A percentile compares a stretch with the other conserved stretches of the same genome.
phyloP scores from a whole-genome alignment of 2,329 filamentous ascomycete species.

The Xylariaceae sp. region DNA sequence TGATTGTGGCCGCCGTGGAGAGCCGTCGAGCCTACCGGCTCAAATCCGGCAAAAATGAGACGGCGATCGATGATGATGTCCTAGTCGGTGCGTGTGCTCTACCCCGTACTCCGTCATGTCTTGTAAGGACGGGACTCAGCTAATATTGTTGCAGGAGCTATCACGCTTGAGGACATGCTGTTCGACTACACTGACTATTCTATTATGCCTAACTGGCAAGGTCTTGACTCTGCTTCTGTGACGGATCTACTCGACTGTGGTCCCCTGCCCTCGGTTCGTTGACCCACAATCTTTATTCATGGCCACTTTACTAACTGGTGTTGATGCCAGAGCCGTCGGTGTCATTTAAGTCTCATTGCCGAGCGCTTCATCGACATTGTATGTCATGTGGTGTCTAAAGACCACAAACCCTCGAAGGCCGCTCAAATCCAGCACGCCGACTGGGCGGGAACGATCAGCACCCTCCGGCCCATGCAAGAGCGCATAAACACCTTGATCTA shows the following conservation, averaged over 20 bases:
- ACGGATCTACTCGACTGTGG: constrained; percentile 46
- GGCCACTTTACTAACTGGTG: background rate
- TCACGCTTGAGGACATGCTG: constrained; percentile 26
- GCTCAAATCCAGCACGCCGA: constrained; percentile 38
- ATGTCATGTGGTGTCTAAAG: constrained; percentile 43
- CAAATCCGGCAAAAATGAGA: constrained; percentile 36
- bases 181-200: constrained; percentile 47
- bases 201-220: constrained; percentile 46
- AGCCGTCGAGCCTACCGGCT: constrained; percentile 43
- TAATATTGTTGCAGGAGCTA: constrained; percentile 1
- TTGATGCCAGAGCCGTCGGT: constrained; percentile 40
- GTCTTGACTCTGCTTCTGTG: constrained; percentile 35
- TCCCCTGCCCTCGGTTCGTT: constrained; percentile 46
- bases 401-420: constrained; percentile 44
- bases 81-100: constrained; percentile 43
- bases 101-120: background rate
- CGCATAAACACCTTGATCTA: constrained; percentile 14
- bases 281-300: background rate
- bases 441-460: constrained; percentile 41
- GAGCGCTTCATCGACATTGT: constrained; percentile 50
- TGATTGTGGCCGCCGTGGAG: constrained; percentile 49
- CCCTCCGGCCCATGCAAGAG: constrained; percentile 17
- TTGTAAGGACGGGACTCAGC: background rate
- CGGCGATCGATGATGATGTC: constrained; percentile 38
- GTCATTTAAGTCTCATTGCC: constrained; percentile 44